Percentiles rank a stretch among this genome's conserved stretches.
phyloP scores from a whole-genome alignment of 352 stramenopile species.

The Phytophthora foliorum region DNA sequence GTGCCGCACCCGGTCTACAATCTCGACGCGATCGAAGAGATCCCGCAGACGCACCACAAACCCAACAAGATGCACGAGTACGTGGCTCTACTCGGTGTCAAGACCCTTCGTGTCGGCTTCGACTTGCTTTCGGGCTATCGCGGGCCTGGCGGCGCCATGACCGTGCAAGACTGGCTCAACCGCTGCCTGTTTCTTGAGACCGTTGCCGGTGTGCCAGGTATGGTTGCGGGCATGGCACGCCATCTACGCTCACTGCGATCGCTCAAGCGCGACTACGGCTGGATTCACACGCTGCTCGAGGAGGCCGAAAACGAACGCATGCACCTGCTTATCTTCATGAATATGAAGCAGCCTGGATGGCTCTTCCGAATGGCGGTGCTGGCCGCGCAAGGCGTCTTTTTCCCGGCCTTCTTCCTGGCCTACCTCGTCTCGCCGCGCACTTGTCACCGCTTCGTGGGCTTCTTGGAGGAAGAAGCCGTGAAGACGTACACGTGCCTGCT shows the following conservation, averaged over 20 bases:
- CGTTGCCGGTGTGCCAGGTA: conserved; percentile 73
- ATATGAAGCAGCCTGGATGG: conserved; percentile 85
- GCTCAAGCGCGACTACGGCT: conserved; percentile 88
- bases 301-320: conserved; percentile 95
- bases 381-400: conserved; percentile 87
- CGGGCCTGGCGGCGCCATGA: conserved; percentile 62
- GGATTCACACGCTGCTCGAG: conserved; percentile 91
- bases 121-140: conserved; percentile 63
- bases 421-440: conserved; percentile 88
- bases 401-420: conserved; percentile 80
- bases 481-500: conserved; percentile 93
- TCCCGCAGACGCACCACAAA: conserved; percentile 48
- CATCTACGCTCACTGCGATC: conserved; percentile 85
- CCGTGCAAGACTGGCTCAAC: conserved; percentile 67
- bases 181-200: conserved; percentile 86
- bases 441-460: conserved; percentile 92
- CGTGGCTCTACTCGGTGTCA: conserved; percentile 45
- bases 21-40: conserved; percentile 40
- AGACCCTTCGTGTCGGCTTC: conserved; percentile 50
- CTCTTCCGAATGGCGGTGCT: conserved; percentile 84
- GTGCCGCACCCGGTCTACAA: conserved; percentile 57
- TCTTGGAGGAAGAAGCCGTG: conserved; percentile 93
- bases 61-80: conserved; percentile 49
- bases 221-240: conserved; percentile 73
- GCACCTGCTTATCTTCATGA: conserved; percentile 93